phyloP scores from a whole-genome alignment of 345 rosid genomes.

The Hibiscus trionum region DNA sequence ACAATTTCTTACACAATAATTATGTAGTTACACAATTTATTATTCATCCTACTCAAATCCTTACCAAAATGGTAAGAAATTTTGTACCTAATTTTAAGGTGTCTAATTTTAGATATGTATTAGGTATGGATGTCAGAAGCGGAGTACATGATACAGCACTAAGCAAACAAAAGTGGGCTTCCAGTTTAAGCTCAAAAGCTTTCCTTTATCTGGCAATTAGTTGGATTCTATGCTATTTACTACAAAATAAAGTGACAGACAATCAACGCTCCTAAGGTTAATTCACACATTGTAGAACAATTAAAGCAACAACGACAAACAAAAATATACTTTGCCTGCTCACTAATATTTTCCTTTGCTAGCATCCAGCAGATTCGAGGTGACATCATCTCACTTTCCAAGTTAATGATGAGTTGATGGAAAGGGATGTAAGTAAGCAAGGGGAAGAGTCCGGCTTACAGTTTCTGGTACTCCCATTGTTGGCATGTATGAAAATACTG shows the following conservation, averaged over 20 bases:
- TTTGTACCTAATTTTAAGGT: too few relatives aligned
- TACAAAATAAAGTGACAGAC: background rate
- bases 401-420: background rate
- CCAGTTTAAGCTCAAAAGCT: background rate
- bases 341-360: background rate
- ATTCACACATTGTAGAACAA: background rate
- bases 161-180: background rate
- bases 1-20: too few relatives aligned
- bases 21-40: too few relatives aligned
- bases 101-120: background rate
- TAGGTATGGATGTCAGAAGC: background rate
- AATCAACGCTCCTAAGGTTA: background rate
- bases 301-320: background rate
- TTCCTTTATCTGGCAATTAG: background rate
- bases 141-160: background rate
- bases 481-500: background rate
- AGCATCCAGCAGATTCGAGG: background rate
- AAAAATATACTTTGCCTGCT: background rate
- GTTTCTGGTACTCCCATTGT: constrained; percentile 1
- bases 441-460: background rate
- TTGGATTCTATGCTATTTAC: background rate
- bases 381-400: background rate
- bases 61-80: too few relatives aligned
- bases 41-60: too few relatives aligned
- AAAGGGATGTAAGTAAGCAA: constrained; percentile 1